Percentiles rank a stretch among this genome's conserved stretches.
Evolutionary conservation across 2,329 filamentous ascomycete genomes (phyloP).

Genomic region (Beauveria asiatica): DNA sequence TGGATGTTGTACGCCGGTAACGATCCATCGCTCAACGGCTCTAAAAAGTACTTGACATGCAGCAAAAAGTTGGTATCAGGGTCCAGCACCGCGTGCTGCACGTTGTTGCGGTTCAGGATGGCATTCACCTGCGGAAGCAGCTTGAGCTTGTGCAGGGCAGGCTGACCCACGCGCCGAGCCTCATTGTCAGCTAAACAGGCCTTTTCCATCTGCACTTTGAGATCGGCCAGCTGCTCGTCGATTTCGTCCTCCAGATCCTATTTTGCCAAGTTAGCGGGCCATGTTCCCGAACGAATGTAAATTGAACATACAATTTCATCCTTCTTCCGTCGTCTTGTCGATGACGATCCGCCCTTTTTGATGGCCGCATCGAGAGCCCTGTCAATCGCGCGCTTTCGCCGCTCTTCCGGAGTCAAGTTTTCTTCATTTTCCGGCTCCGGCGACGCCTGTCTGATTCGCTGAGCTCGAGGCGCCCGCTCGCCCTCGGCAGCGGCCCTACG

Average conservation of each 20-base stretch:
- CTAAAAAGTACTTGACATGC: slow-evolving; percentile 93
- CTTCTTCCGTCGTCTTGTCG: slow-evolving; percentile 71
- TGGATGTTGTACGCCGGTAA: slow-evolving; percentile 96
- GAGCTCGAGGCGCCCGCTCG: slow-evolving; percentile 41
- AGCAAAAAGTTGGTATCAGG: slow-evolving; percentile 93
- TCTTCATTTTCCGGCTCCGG: slow-evolving; percentile 65
- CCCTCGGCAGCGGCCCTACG: slow-evolving; percentile 35
- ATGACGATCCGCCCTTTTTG: slow-evolving; percentile 52
- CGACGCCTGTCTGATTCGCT: slow-evolving; percentile 33
- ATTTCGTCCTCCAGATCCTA: slow-evolving; percentile 85
- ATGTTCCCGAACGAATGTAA: background rate
- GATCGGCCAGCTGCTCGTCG: slow-evolving; percentile 79
- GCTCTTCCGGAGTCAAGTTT: slow-evolving; percentile 73
- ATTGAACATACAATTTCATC: slow-evolving; percentile 68
- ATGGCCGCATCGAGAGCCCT: slow-evolving; percentile 80
- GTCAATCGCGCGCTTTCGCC: slow-evolving; percentile 75
- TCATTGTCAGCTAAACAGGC: slow-evolving; percentile 82
- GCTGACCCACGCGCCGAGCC: slow-evolving; percentile 68
- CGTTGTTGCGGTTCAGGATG: slow-evolving; percentile 80
- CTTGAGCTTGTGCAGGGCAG: slow-evolving; percentile 87
- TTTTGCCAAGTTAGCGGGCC: slow-evolving; percentile 16
- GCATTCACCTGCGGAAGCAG: slow-evolving; percentile 85
- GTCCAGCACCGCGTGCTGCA: slow-evolving; percentile 77
- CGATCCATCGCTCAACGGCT: slow-evolving; percentile 87
- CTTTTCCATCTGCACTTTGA: slow-evolving; percentile 83